Percentiles rank a stretch among this genome's conserved stretches.
phyloP scores from a whole-genome alignment of 352 stramenopile species.

The Achlya hypogyna region DNA sequence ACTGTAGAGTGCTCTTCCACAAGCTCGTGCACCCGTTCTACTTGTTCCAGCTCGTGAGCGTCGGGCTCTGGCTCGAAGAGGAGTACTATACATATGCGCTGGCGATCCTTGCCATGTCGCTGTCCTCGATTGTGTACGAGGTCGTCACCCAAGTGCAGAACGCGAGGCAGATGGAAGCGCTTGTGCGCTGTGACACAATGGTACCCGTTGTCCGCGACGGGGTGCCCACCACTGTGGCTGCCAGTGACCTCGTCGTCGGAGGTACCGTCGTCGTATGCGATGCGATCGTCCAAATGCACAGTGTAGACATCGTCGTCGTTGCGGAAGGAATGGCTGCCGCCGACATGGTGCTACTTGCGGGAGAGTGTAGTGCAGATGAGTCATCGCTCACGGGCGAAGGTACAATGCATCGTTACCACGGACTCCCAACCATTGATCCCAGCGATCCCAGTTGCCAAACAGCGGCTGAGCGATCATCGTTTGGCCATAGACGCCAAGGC shows the following conservation, averaged over 20 bases:
- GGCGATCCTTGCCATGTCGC: conserved; percentile 50
- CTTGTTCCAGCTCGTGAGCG: conserved; percentile 61
- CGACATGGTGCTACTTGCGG: conserved; percentile 50
- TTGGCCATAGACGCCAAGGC: neutral
- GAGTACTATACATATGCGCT: conserved; percentile 57
- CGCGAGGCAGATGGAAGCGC: conserved; percentile 45
- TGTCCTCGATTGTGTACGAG: conserved; percentile 62
- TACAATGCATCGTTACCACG: neutral
- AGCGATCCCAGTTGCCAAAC: conserved; percentile 71
- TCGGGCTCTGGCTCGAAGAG: conserved; percentile 58
- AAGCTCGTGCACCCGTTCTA: conserved; percentile 77
- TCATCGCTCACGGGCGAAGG: conserved; percentile 63
- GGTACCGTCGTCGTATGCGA: conserved; percentile 54
- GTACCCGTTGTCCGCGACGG: conserved; percentile 53
- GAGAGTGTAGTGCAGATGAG: conserved; percentile 64
- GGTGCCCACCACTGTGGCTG: conserved; percentile 31
- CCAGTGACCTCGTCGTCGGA: conserved; percentile 47
- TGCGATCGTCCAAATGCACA: conserved; percentile 44
- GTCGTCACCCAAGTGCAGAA: conserved; percentile 53
- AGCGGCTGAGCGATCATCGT: conserved; percentile 16
- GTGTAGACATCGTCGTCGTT: conserved; percentile 58
- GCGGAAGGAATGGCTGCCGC: conserved; percentile 52
- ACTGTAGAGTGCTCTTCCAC: conserved; percentile 37
- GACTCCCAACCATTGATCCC: neutral
- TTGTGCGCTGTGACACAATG: conserved; percentile 46